Evolutionary conservation across 805 yeast species (phyloP).

Genomic region (Candida dajiaensis): DNA sequence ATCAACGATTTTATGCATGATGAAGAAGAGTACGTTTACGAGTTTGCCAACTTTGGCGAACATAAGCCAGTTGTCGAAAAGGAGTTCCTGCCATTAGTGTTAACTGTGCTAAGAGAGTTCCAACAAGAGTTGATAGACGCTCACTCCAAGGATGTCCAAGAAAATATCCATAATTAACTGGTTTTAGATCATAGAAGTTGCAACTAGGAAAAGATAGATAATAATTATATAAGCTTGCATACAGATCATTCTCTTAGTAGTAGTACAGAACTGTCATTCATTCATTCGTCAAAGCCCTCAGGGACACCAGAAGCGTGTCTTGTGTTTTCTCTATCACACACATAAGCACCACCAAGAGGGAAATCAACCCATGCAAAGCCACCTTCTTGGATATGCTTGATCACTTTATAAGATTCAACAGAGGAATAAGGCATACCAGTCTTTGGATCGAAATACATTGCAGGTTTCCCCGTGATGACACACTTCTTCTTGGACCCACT

Average conservation of each 20-base stretch:
- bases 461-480: slow-evolving; percentile 71
- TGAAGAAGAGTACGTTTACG: slow-evolving; percentile 61
- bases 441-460: slow-evolving; percentile 81
- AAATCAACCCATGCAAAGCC: slow-evolving; percentile 47
- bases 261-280: not conserved
- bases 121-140: slow-evolving; percentile 56
- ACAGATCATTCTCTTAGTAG: not conserved
- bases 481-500: slow-evolving; percentile 65
- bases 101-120: slow-evolving; percentile 44
- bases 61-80: slow-evolving; percentile 34
- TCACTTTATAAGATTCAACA: slow-evolving; percentile 70
- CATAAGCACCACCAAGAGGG: slow-evolving; percentile 44
- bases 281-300: slow-evolving; percentile 56
- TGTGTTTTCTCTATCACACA: slow-evolving; percentile 30
- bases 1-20: slow-evolving; percentile 75
- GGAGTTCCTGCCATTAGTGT: slow-evolving; percentile 47
- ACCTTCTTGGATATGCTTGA: slow-evolving; percentile 53
- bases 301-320: slow-evolving; percentile 85
- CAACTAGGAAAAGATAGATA: slow-evolving; percentile 1
- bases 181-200: not conserved
- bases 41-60: slow-evolving; percentile 38
- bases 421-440: slow-evolving; percentile 83
- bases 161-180: slow-evolving; percentile 16
- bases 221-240: slow-evolving; percentile 3
- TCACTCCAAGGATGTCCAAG: slow-evolving; percentile 62